A percentile compares a stretch with the other conserved stretches of the same genome.
Conservation (phyloP, 257 asterid genomes). For the Ilex asprella region DNA sequence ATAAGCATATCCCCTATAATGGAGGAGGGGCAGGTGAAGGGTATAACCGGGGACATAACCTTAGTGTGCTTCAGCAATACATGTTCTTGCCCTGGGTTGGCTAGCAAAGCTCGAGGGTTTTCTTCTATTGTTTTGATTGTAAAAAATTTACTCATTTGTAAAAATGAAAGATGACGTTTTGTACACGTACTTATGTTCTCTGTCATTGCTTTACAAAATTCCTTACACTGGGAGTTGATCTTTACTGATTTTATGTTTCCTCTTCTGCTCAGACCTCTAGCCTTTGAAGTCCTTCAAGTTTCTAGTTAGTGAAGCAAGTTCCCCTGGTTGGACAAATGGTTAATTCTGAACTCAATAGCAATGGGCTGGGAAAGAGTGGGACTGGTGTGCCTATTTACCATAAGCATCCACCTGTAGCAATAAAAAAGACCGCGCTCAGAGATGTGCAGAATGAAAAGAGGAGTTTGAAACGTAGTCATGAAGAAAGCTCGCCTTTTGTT, state of each 20-base stretch:
- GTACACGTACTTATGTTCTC: no score
- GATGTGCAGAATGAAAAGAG: constrained; percentile 79
- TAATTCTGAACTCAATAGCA: constrained; percentile 36
- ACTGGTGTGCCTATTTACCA: constrained; percentile 30
- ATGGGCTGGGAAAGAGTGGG: constrained; percentile 8
- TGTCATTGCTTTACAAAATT: not conserved
- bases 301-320: constrained; percentile 7
- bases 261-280: not conserved
- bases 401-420: constrained; percentile 38
- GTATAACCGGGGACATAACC: no score
- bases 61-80: no score
- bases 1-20: no score
- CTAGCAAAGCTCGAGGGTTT: no score
- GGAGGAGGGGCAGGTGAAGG: no score
- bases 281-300: not conserved
- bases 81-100: no score
- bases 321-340: constrained; percentile 41
- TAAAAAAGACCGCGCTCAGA: constrained; percentile 70
- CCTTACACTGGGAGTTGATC: no score
- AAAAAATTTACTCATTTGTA: no score
- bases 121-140: no score
- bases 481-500: constrained; percentile 33
- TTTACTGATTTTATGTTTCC: not conserved
- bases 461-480: constrained; percentile 36
- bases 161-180: no score